A percentile compares a stretch with the other conserved stretches of the same genome.
Evolutionary conservation across 208 protist genomes (phyloP).

Genomic region (Naegleria fowleri): DNA sequence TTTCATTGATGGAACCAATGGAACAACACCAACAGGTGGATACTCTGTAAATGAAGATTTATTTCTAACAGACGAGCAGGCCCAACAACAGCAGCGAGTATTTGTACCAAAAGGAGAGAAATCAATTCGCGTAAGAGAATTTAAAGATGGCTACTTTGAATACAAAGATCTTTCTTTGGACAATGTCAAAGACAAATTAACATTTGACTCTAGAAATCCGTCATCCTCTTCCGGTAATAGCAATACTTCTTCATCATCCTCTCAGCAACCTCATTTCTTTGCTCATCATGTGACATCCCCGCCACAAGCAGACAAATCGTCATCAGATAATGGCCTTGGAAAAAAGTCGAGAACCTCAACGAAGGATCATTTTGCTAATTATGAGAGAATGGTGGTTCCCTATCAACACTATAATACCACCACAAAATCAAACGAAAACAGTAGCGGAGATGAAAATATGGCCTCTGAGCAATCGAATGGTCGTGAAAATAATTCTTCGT

Average conservation of each 20-base stretch:
- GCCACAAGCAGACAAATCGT: neutral
- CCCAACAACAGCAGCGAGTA: neutral
- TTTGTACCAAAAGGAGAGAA: constrained; percentile 10
- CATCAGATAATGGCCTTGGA: neutral
- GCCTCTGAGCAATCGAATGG: too few species aligned
- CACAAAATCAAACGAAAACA: neutral
- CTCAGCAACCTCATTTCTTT: neutral
- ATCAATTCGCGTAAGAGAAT: constrained; percentile 17
- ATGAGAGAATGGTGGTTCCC: neutral
- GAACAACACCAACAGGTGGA: neutral
- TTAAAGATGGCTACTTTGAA: constrained; percentile 28
- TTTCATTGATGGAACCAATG: neutral
- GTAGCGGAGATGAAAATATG: neutral
- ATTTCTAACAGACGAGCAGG: neutral
- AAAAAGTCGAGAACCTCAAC: neutral
- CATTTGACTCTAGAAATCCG: neutral
- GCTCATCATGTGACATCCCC: neutral
- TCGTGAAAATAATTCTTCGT: too few species aligned
- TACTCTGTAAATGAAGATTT: neutral
- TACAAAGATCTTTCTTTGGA: constrained; percentile 4
- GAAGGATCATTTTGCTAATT: constrained; percentile 5
- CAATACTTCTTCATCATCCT: neutral
- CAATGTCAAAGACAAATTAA: neutral
- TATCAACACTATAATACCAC: neutral
- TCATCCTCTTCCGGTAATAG: neutral